These are phyloP conservation scores for Agaricus blazei DNA, from an alignment of 768 basidiomycete species.

Conservation along the genomic window DNA sequence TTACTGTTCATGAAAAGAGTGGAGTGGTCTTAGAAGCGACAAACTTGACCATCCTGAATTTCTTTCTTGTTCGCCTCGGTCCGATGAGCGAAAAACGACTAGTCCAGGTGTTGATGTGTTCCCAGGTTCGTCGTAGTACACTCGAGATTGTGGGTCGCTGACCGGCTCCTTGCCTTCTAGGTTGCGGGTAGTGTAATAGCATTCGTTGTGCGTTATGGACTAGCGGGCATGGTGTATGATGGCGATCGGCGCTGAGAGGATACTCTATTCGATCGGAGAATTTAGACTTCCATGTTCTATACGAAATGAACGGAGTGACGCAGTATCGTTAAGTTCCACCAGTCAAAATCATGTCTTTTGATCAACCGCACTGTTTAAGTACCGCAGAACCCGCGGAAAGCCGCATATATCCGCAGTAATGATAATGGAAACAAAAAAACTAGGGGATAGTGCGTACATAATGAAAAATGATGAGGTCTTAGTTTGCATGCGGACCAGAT, in stretches of 20 bases:
- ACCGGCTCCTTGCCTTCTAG: conserved; percentile 28
- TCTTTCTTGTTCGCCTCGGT: conserved; percentile 73
- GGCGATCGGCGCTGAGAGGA: conserved; percentile 69
- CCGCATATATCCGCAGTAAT: conserved; percentile 16
- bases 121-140: conserved; percentile 50
- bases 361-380: background rate
- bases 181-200: conserved; percentile 73
- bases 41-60: conserved; percentile 90
- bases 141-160: conserved; percentile 6
- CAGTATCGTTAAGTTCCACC: background rate
- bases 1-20: conserved; percentile 50
- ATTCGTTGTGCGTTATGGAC: conserved; percentile 85
- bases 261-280: too few relatives aligned
- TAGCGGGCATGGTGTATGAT: conserved; percentile 87
- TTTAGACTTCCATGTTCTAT: too few relatives aligned
- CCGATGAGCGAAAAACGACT: conserved; percentile 83
- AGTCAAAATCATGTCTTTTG: background rate
- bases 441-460: conserved; percentile 10
- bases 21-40: conserved; percentile 66
- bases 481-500: background rate
- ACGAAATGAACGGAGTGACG: background rate
- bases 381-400: conserved; percentile 17
- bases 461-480: background rate
- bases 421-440: background rate
- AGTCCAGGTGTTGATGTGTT: conserved; percentile 62